These are phyloP conservation scores for Conringia planisiliqua DNA, from an alignment of 345 rosid genomes.

Conservation along the genomic window DNA sequence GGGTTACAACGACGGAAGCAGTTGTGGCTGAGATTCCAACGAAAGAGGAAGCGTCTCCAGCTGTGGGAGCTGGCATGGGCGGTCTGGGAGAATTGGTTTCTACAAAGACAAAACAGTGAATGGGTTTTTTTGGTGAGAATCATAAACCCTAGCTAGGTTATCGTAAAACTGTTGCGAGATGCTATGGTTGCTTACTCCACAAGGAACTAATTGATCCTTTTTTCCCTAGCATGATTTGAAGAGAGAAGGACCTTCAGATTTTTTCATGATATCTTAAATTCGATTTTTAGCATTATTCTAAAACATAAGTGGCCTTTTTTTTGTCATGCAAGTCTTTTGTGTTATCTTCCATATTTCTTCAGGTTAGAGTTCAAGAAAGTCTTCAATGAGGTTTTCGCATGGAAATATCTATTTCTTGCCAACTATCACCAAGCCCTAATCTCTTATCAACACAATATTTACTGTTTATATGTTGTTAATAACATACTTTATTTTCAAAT, in stretches of 20 bases:
- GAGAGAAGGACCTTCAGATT: neutral
- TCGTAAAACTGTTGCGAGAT: neutral
- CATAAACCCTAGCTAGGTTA: constrained; percentile 7
- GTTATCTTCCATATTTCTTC: neutral
- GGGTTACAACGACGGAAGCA: constrained; percentile 76
- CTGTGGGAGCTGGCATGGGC: constrained; percentile 41
- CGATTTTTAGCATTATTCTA: neutral
- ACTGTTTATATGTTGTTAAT: neutral
- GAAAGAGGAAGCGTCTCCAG: constrained; percentile 64
- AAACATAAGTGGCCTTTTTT: neutral
- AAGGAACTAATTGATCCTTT: neutral
- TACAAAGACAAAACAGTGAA: constrained; percentile 28
- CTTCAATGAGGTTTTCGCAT: constrained; percentile 14
- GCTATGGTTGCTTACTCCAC: constrained; percentile 1
- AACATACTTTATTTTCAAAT: neutral
- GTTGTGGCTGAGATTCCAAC: constrained; percentile 77
- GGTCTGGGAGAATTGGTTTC: constrained; percentile 51
- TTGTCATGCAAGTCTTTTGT: neutral
- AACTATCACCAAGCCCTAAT: constrained; percentile 26
- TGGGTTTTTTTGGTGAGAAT: constrained; percentile 66
- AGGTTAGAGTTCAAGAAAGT: neutral
- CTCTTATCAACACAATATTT: neutral
- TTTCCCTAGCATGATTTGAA: neutral
- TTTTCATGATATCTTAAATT: neutral
- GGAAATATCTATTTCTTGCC: constrained; percentile 24